Conservation (phyloP, 2,329 filamentous ascomycete genomes). For the Trichoderma sp. region DNA sequence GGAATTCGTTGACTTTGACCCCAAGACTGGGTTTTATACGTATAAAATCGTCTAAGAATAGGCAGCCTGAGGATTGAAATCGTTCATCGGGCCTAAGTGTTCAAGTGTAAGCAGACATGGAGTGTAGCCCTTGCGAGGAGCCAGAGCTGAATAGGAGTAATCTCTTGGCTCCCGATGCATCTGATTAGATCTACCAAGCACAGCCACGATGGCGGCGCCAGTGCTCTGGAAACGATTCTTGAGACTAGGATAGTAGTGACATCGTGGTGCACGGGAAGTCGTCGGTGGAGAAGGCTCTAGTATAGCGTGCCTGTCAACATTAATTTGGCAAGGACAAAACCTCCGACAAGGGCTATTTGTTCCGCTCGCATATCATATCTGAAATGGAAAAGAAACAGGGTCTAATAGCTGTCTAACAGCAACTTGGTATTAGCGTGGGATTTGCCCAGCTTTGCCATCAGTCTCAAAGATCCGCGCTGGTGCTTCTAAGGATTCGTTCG, state of each 20-base stretch:
- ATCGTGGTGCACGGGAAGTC: background rate
- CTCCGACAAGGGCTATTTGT: background rate
- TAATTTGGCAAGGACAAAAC: background rate
- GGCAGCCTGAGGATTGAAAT: background rate
- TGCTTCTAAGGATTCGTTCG: background rate
- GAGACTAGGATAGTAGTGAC: background rate
- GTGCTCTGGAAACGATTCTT: background rate
- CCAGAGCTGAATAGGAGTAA: background rate
- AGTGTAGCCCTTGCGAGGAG: background rate
- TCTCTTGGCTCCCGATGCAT: background rate
- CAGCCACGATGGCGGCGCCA: background rate
- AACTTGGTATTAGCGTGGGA: background rate
- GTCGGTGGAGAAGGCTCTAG: background rate
- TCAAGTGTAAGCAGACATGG: background rate
- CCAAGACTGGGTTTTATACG: background rate
- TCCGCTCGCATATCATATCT: background rate
- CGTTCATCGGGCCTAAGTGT: background rate
- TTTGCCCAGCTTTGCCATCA: background rate
- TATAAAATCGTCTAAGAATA: background rate
- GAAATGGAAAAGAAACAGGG: background rate
- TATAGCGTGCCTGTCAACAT: background rate
- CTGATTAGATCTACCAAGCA: background rate
- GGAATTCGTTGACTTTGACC: background rate
- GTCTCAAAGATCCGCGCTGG: background rate
- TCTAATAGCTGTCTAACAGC: background rate